phyloP scores from a whole-genome alignment of 129 eudicot species.

The Tagetes patula region DNA sequence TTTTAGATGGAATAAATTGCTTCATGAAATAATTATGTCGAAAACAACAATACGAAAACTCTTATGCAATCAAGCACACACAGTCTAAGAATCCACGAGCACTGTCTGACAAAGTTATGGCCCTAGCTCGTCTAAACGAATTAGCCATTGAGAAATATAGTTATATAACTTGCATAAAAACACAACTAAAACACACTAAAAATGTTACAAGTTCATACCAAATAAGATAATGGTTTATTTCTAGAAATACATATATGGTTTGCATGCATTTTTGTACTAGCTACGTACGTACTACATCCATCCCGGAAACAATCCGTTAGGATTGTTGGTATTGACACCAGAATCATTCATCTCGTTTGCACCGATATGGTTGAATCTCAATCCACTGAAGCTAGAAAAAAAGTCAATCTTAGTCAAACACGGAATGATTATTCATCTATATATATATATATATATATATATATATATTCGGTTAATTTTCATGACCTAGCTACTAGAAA shows the following conservation, averaged over 20 bases:
- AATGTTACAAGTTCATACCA: constrained; percentile 26
- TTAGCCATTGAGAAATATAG: constrained; percentile 9
- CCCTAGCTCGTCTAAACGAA: constrained; percentile 2
- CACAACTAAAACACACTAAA: constrained; percentile 33
- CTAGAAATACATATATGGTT: too few relatives aligned
- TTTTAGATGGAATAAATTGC: too few relatives aligned
- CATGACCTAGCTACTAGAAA: too few relatives aligned
- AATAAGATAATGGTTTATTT: constrained; percentile 20
- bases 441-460: too few relatives aligned
- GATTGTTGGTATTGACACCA: constrained; percentile 28
- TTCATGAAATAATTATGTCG: constrained; percentile 3
- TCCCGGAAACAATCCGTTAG: constrained; percentile 43
- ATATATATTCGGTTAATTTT: too few relatives aligned
- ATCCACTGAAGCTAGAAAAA: constrained; percentile 18
- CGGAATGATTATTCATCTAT: background rate
- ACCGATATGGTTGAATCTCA: constrained; percentile 39
- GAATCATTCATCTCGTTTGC: constrained; percentile 37
- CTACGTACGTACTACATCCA: constrained; percentile 38
- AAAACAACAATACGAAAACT: constrained; percentile 22
- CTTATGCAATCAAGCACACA: constrained; percentile 30
- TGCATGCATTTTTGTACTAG: constrained; percentile 5
- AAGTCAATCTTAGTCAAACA: background rate
- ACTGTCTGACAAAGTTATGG: constrained; percentile 14
- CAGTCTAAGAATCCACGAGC: constrained; percentile 24
- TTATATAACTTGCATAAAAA: constrained; percentile 24